A percentile compares a stretch with the other conserved stretches of the same genome.
phyloP scores from a whole-genome alignment of 1,284 basidiomycete species.

The Cryptococcus hybrid region DNA sequence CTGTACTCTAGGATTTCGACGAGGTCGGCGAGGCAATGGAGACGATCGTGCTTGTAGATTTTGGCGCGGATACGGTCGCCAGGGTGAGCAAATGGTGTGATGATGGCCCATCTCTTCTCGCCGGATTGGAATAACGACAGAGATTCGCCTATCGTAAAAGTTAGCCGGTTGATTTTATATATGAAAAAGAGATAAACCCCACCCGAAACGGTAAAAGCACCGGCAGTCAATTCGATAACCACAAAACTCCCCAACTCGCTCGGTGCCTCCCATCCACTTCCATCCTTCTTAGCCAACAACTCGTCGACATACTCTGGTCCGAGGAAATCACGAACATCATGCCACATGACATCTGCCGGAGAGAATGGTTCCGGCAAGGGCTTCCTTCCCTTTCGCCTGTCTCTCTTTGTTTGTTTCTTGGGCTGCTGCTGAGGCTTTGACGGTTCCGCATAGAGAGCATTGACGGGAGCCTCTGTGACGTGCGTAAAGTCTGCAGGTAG shows the following conservation, averaged over 20 bases:
- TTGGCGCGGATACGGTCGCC: conserved; percentile 71
- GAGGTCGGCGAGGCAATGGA: conserved; percentile 75
- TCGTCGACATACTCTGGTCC: conserved; percentile 61
- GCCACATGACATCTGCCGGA: conserved; percentile 69
- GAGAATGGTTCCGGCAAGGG: conserved; percentile 63
- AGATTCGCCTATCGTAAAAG: conserved; percentile 61
- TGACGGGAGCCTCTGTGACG: conserved; percentile 22
- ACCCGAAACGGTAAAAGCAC: conserved; percentile 32
- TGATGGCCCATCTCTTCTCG: conserved; percentile 65
- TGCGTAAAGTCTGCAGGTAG: neutral
- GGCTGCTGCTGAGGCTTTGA: conserved; percentile 4
- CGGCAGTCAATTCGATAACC: conserved; percentile 66
- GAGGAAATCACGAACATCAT: conserved; percentile 67
- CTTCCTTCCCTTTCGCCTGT: conserved; percentile 18
- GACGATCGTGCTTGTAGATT: conserved; percentile 61
- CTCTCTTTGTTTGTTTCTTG: conserved; percentile 19
- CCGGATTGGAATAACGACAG: conserved; percentile 55
- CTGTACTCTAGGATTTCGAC: conserved; percentile 68
- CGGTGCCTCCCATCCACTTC: conserved; percentile 53
- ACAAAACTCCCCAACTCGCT: conserved; percentile 55
- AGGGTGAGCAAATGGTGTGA: conserved; percentile 78
- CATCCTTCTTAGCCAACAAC: conserved; percentile 56
- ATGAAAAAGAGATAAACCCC: conserved; percentile 12
- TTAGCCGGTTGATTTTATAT: neutral
- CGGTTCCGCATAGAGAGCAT: conserved; percentile 20